Evolutionary conservation across 2,329 filamentous ascomycete species (phyloP).

Genomic region (Grosmannia penicillata): DNA sequence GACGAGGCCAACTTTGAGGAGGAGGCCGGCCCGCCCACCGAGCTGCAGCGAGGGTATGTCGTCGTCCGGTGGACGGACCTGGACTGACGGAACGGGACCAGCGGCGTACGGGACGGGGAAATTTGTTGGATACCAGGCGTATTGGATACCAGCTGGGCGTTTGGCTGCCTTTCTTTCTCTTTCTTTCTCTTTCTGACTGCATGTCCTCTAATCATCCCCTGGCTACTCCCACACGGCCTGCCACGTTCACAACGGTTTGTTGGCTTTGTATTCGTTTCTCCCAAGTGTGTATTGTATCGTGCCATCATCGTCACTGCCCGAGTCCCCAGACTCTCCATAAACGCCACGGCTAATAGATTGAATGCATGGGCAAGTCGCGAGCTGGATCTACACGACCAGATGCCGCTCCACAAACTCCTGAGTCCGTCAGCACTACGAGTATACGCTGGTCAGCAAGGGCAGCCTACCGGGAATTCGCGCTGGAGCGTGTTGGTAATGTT

Average conservation of each 20-base stretch:
- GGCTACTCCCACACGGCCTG: too few relatives aligned
- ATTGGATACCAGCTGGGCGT: not conserved
- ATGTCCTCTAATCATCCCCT: too few relatives aligned
- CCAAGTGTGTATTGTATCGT: too few relatives aligned
- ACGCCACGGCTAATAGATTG: not conserved
- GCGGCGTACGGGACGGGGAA: not conserved
- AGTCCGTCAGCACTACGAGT: too few relatives aligned
- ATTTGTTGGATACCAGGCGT: not conserved
- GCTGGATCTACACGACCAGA: constrained; percentile 29
- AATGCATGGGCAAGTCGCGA: not conserved
- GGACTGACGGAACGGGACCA: constrained; percentile 22
- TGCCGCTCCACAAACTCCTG: constrained; percentile 43
- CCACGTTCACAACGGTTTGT: too few relatives aligned
- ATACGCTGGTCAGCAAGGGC: too few relatives aligned
- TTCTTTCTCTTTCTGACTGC: not conserved
- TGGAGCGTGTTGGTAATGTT: constrained; percentile 70
- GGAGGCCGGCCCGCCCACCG: constrained; percentile 29
- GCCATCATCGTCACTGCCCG: too few relatives aligned
- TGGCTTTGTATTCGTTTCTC: too few relatives aligned
- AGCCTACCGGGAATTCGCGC: constrained; percentile 56
- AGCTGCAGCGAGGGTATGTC: constrained; percentile 37
- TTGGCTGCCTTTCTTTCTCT: not conserved
- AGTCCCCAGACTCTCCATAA: not conserved
- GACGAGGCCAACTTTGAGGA: constrained; percentile 32
- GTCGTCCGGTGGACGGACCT: constrained; percentile 37